Base-by-base conservation (phyloP, 202 grass and related monocot genomes). In the Carex arenaria region DNA sequence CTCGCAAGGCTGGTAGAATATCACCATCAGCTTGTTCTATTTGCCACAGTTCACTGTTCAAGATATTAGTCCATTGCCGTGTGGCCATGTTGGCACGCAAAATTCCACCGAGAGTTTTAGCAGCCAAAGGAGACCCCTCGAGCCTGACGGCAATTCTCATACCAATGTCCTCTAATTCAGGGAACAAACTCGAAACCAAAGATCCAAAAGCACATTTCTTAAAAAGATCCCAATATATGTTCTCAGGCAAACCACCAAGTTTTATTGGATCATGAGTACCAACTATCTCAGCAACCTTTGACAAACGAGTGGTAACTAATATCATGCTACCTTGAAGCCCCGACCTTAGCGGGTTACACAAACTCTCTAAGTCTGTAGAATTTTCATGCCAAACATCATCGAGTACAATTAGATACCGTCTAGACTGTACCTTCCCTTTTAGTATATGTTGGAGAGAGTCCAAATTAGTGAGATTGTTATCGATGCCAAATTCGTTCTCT, bases 81-180 rank as follows among this genome's bases (percentile, higher is more conserved):
- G 15, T 15, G n/a, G 54, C 26, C 28, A 81, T 77, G 52, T 82
- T 72, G 2, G 1, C 69, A 71, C 49, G 51, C n/a, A 91, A 54
- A 38, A 83, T 61, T 28, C 32, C 53, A 2, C 80, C 53, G 3
- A 91, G 17, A 51, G 80, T 86, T 61, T 86, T 91, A 9, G 74
- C 67, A 8, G 89, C 86, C 40, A 91, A 67, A 42, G 89, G 86
- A 8, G 74, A 88, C n/a, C 86, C 86, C 11, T 83, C 83, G 45
- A 88, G 59, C 69, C 57, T 88, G 12, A 9, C 9, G 3, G 66
- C 74, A 78, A 91, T 86, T 52, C 51, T 86, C 80, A 51, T 84
- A 7, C 84, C 80, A 62, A 91, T 86, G 34, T 9, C 15, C 30
- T 80, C 40, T 34, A 91, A 68, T 54, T 84, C 57, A 36, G 64